These are phyloP conservation scores for Rhodotorula sp. DNA, from an alignment of 1,284 basidiomycete species.

Conservation along the genomic window DNA sequence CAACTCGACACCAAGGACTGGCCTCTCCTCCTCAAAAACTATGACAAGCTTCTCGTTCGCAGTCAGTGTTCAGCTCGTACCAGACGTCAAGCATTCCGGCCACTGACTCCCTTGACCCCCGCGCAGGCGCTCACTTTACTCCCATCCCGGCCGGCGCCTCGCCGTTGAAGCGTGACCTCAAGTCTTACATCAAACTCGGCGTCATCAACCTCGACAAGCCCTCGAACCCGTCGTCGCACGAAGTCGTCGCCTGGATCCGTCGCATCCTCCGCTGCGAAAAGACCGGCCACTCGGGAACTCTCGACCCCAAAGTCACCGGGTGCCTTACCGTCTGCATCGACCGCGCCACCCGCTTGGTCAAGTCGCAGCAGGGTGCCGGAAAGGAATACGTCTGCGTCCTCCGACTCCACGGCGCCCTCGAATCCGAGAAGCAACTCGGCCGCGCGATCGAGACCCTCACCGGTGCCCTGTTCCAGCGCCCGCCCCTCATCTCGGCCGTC, in stretches of 20 bases:
- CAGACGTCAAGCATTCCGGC: background rate
- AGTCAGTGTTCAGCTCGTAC: slow-evolving; percentile 20
- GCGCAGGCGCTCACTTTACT: slow-evolving; percentile 89
- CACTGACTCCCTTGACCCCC: too few relatives aligned
- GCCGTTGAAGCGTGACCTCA: slow-evolving; percentile 89
- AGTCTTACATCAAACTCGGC: slow-evolving; percentile 90
- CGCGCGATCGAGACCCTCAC: slow-evolving; percentile 94
- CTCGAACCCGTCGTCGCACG: slow-evolving; percentile 99
- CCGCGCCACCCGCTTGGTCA: slow-evolving; percentile 98
- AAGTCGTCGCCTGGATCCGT: slow-evolving; percentile 98
- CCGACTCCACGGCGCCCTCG: slow-evolving; percentile 79
- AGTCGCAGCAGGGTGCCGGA: slow-evolving; percentile 95
- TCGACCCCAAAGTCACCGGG: slow-evolving; percentile 98
- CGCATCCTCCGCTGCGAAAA: slow-evolving; percentile 95
- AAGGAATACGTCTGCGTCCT: slow-evolving; percentile 99
- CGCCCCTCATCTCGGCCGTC: slow-evolving; percentile 97
- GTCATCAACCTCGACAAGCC: slow-evolving; percentile 99
- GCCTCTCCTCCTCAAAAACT: slow-evolving; percentile 98
- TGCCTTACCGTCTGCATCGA: slow-evolving; percentile 99
- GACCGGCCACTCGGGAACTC: slow-evolving; percentile 95
- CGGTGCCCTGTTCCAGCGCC: slow-evolving; percentile 97
- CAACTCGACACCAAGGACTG: slow-evolving; percentile 84
- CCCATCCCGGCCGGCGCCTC: slow-evolving; percentile 69
- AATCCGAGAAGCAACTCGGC: slow-evolving; percentile 79
- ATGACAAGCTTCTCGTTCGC: slow-evolving; percentile 67